Evolutionary conservation across 2,329 filamentous ascomycete species (phyloP).

Genomic region (Sporothrix euskadiensis): DNA sequence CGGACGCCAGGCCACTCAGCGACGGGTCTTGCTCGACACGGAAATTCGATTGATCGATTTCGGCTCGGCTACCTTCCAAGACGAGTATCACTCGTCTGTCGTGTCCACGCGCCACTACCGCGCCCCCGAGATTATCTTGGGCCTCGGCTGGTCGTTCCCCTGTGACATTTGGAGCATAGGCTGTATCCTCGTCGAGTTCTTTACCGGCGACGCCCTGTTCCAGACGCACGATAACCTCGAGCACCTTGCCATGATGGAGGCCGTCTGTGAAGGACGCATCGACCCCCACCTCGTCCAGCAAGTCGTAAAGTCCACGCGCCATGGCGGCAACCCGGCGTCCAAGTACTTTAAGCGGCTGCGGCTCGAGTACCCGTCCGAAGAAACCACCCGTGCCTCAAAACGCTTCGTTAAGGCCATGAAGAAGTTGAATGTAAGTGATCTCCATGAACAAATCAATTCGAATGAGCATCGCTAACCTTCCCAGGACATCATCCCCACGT

Average conservation of each 20-base stretch:
- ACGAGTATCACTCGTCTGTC: conserved; percentile 71
- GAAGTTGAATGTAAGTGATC: conserved; percentile 53
- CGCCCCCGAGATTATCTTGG: conserved; percentile 69
- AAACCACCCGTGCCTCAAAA: conserved; percentile 64
- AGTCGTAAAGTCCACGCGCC: conserved; percentile 59
- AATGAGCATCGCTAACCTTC: conserved; percentile 43
- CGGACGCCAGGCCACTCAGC: conserved; percentile 62
- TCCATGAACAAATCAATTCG: not conserved
- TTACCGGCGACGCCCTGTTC: conserved; percentile 69
- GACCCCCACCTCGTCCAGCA: conserved; percentile 59
- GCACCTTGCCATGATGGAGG: conserved; percentile 75
- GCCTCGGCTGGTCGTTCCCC: conserved; percentile 69
- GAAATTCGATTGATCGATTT: conserved; percentile 72
- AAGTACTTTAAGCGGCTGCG: conserved; percentile 70
- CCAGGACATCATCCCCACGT: conserved; percentile 67
- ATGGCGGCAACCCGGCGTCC: conserved; percentile 60
- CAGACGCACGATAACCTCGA: conserved; percentile 73
- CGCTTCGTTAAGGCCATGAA: conserved; percentile 75
- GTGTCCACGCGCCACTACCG: conserved; percentile 70
- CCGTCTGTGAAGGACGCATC: conserved; percentile 61
- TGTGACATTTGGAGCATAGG: conserved; percentile 76
- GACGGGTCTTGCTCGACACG: conserved; percentile 65
- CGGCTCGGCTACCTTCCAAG: conserved; percentile 70
- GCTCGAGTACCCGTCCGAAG: conserved; percentile 64
- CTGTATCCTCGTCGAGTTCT: conserved; percentile 71